These are phyloP conservation scores for Tephrocybe sp. DNA, from an alignment of 768 basidiomycete species.

Conservation along the genomic window DNA sequence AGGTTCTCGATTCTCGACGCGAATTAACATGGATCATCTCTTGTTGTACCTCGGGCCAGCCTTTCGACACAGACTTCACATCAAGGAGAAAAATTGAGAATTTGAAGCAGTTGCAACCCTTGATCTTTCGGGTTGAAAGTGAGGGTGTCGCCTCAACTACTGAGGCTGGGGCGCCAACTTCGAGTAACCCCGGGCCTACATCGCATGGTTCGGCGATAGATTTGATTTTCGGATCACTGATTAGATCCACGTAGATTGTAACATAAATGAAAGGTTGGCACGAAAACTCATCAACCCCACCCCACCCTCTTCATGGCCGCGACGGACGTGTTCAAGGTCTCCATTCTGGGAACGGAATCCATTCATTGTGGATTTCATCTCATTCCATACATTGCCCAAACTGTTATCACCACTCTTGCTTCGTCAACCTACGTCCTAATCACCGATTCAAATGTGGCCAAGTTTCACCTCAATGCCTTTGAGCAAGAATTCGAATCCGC, in stretches of 20 bases:
- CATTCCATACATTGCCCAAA: slow-evolving; percentile 78
- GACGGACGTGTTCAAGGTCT: slow-evolving; percentile 72
- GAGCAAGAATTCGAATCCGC: slow-evolving; percentile 58
- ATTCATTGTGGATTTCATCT: slow-evolving; percentile 97
- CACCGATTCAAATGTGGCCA: slow-evolving; percentile 90
- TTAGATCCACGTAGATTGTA: slow-evolving; percentile 8
- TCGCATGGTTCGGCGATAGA: slow-evolving; percentile 1
- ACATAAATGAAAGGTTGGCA: slow-evolving; percentile 3
- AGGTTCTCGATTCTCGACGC: no score
- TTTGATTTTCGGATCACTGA: neutral
- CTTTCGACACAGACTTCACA: no score
- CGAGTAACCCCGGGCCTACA: no score
- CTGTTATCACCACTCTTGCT: slow-evolving; percentile 66
- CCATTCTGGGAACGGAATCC: slow-evolving; percentile 80
- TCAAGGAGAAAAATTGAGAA: no score
- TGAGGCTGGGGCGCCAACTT: no score
- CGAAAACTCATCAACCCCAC: neutral
- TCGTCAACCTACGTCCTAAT: slow-evolving; percentile 90
- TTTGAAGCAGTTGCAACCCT: no score
- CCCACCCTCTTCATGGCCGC: slow-evolving; percentile 30
- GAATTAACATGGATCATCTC: no score
- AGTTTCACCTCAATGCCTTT: slow-evolving; percentile 72
- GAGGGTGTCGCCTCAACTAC: no score
- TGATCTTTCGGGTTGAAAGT: no score
- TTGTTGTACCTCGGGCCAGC: no score